Base-by-base conservation (phyloP, 2,329 filamentous ascomycete species). In the Penicillium sp. region DNA sequence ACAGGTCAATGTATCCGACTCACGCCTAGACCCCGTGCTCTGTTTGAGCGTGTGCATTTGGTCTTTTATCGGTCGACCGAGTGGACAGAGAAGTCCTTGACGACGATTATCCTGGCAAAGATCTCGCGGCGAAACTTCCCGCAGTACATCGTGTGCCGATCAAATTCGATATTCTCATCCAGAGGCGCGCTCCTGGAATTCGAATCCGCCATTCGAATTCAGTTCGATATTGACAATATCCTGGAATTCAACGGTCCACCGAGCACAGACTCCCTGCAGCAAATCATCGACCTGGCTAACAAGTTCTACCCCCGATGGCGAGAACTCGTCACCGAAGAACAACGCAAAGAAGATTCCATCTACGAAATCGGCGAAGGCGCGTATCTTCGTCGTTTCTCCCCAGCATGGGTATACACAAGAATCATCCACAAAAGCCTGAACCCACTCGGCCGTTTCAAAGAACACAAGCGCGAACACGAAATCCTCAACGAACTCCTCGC, bases 61-160 rank as follows among this genome's bases (percentile, higher is more conserved):
- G 93, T 99, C 30, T 99, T 97, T 76, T 98, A 98, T 76, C 86
- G 94, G 61, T 97, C 93, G 10, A 96, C 92, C 0, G 91, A 97
- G 75, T 99, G 95, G 95, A 96, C 93, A 0, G 94, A 98, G 71
- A 98, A 97, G 76, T 97, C 94, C 1, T 81, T 99, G 15, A 98
- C 92, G 1, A 94, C 93, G 0, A 94, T 98, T 58, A 97, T 99
- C 49, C 84, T 99, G 5, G 92, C 95, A 8, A 93, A 94, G 66
- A 96, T 96, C 60, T 91, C 93, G 1, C 86, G 88, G 47, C 86
- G 92, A 38, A 95, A 93, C 73, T 99, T 97, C 67, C 93, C 94
- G 0, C 83, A 90, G 3, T 99, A 97, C 72, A 86, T 98, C 24
- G 93, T 98, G 5, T 96, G 91, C 62, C 88, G 95, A 37, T 96